These are phyloP conservation scores for Hyaloperonospora arabidopsidis DNA, from an alignment of 352 stramenopile species.

Conservation along the genomic window DNA sequence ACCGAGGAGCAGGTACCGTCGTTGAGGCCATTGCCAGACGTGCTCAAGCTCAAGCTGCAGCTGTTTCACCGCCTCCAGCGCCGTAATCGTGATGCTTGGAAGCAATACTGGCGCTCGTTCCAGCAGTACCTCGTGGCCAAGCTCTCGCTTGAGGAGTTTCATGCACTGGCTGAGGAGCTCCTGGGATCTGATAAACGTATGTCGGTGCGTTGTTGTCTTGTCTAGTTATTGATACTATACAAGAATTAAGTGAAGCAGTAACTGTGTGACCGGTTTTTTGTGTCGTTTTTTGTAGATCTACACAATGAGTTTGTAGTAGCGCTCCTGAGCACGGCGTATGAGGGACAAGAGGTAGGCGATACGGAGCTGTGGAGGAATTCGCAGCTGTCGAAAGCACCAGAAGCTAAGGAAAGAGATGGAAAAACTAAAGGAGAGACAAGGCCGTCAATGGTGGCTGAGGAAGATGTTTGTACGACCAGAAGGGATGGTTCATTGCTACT, in stretches of 20 bases:
- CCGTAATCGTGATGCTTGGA: conserved; percentile 41
- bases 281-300: conserved; percentile 24
- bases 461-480: not conserved
- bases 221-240: conserved; percentile 2
- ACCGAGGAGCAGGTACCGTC: not conserved
- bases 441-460: conserved; percentile 2
- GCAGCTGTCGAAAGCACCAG: conserved; percentile 4
- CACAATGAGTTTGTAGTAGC: conserved; percentile 59
- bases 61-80: conserved; percentile 56
- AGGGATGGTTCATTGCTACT: conserved; percentile 12
- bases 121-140: conserved; percentile 49
- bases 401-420: conserved; percentile 8
- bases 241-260: not conserved
- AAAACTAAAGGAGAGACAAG: conserved; percentile 1
- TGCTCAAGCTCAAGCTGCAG: conserved; percentile 55
- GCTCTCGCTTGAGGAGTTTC: conserved; percentile 51
- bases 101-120: conserved; percentile 51
- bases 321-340: conserved; percentile 35
- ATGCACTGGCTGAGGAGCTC: conserved; percentile 35
- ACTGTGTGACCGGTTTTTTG: not conserved
- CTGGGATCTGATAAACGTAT: conserved; percentile 43
- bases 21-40: conserved; percentile 11
- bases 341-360: conserved; percentile 13
- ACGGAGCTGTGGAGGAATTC: conserved; percentile 4
- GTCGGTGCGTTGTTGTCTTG: not conserved